Evolutionary conservation across 2,329 filamentous ascomycete species (phyloP).

Genomic region (Nemania serpens): DNA sequence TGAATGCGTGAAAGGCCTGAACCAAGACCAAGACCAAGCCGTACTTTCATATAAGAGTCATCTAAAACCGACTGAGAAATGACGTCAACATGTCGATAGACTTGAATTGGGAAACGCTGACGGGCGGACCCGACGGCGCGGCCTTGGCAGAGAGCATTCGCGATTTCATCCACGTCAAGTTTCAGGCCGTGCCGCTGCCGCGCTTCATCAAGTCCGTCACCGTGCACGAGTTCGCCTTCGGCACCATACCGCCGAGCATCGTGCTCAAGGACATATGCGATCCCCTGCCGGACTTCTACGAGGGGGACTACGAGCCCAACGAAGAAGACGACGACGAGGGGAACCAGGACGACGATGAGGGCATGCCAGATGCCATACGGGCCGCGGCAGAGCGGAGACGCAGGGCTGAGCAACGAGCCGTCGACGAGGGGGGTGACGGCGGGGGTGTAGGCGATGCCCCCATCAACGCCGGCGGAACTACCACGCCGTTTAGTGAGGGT

Average conservation of each 20-base stretch:
- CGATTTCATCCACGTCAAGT: conserved; percentile 92
- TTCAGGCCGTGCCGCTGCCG: conserved; percentile 87
- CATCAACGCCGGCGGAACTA: conserved; percentile 27
- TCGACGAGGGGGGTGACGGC: conserved; percentile 27
- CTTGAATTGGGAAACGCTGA: conserved; percentile 93
- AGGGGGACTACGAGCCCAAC: conserved; percentile 71
- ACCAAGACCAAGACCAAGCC: no score
- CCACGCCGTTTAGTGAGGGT: conserved; percentile 31
- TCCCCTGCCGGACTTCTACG: conserved; percentile 94
- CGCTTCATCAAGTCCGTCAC: conserved; percentile 97
- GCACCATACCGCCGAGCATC: conserved; percentile 77
- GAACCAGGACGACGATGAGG: conserved; percentile 43
- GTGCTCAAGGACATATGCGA: conserved; percentile 97
- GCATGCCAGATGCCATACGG: conserved; percentile 42
- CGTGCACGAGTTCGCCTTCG: conserved; percentile 93
- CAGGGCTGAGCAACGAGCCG: conserved; percentile 41
- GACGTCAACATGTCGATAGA: conserved; percentile 82
- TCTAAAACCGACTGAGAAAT: neutral
- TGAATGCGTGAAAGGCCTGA: neutral
- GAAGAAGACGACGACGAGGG: conserved; percentile 58
- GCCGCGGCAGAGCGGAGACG: conserved; percentile 43
- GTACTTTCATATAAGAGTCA: neutral
- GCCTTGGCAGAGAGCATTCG: conserved; percentile 85
- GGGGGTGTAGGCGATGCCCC: conserved; percentile 21
- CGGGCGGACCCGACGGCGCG: conserved; percentile 83